Base-by-base conservation (phyloP, 441 rosid genomes). In the Pelargonium australe region DNA sequence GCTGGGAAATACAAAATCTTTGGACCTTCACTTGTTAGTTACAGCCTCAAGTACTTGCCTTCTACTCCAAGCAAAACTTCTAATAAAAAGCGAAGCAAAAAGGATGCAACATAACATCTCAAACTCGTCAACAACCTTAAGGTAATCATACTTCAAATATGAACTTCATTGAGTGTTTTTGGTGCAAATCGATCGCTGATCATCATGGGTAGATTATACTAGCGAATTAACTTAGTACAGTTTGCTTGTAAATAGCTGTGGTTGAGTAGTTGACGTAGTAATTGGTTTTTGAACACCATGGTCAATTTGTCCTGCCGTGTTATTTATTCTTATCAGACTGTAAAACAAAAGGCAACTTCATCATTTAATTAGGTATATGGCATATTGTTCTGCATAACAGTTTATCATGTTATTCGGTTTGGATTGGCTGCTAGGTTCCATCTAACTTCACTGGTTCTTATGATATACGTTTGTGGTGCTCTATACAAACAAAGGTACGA, bases 21-120 rank as follows among this genome's bases (percentile, higher is more conserved):
- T 10, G 95, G 96, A 19, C 90, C 93, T 28, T 83, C 92, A 17
- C 91, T 86, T 60, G 81, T 85, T 57, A 85, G 93, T 74, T 92
- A 89, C 80, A 76, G 84, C 60, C 98, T 86, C 79, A 83, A 85
- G 76, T 82, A 80, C 16, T 73, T 80, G 74, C 68, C 72, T 63
- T 69, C 79, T 10, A 43, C 37, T 17, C 68, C 70, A 1, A 61
- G 47, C 64, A 77, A 75, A 69, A 65, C 75, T 41, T 62, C 77
- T 69, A 7, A 61, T 1, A 63, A 71, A 10, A 82, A 75, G 72
- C 63, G 74, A 68, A 72, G 73, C 25, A 60, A 23, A 60, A 60
- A 60, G 5, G 34, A 60, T 10, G 12, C 31, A 34, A 34, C 7
- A 34, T 34, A 60, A 20, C 64, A 60, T 60, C 64, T 23, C 34